phyloP scores from a whole-genome alignment of 2,329 filamentous ascomycete genomes.

The Ophiostoma australiae region DNA sequence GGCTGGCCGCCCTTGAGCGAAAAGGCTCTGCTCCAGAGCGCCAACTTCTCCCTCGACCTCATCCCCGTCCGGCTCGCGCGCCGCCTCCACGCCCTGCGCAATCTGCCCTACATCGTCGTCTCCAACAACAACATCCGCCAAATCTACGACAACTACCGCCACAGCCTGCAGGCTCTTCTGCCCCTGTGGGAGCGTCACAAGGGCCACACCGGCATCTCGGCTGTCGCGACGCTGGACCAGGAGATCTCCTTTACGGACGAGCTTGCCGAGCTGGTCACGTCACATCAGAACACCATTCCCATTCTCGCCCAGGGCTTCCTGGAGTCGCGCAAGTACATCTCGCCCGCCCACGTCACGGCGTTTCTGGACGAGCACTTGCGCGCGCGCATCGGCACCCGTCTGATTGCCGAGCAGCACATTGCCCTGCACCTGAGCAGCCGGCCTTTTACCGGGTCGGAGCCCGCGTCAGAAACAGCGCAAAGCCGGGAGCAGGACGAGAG shows the following conservation, averaged over 20 bases:
- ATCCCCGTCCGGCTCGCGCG: slow-evolving; percentile 89
- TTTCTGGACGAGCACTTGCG: slow-evolving; percentile 93
- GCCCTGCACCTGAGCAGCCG: slow-evolving; percentile 71
- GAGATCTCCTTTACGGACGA: slow-evolving; percentile 89
- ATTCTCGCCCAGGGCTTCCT: slow-evolving; percentile 87
- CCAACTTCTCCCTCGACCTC: slow-evolving; percentile 91
- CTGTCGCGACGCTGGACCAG: slow-evolving; percentile 68
- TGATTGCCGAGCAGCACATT: slow-evolving; percentile 96
- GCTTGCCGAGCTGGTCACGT: slow-evolving; percentile 90
- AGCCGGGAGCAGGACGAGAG: slow-evolving; percentile 39
- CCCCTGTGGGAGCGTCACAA: slow-evolving; percentile 61
- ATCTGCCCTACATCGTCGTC: slow-evolving; percentile 94
- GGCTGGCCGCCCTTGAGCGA: slow-evolving; percentile 81
- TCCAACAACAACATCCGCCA: slow-evolving; percentile 92
- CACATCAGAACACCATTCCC: slow-evolving; percentile 90
- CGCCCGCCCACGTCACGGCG: slow-evolving; percentile 71
- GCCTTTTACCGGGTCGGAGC: slow-evolving; percentile 53
- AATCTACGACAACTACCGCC: slow-evolving; percentile 94
- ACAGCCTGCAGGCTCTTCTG: slow-evolving; percentile 83
- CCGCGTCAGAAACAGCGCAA: slow-evolving; percentile 42
- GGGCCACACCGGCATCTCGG: not conserved
- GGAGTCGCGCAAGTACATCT: slow-evolving; percentile 88
- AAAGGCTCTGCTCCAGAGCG: slow-evolving; percentile 76
- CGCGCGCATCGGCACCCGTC: slow-evolving; percentile 84
- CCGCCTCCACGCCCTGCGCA: slow-evolving; percentile 86